Base-by-base conservation (phyloP, 805 yeast genomes). In the Tetrapisispora pingtungensis region DNA sequence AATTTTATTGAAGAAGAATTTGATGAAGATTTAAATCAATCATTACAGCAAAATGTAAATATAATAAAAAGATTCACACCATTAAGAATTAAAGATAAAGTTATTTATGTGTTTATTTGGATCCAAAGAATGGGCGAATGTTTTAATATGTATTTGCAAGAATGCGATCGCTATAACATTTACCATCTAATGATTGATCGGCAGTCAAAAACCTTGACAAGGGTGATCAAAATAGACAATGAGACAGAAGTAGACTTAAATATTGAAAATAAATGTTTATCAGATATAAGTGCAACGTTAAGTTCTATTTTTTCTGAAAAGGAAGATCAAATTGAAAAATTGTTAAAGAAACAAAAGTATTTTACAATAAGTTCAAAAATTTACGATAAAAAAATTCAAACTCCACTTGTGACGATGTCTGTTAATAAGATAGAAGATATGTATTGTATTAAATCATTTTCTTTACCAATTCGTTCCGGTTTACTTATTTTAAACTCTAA, bases 381-480 rank as follows among this genome's bases (percentile, higher is more conserved):
- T 1, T n/a, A 18, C 18, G 33, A 27, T 17, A 26, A 15, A 67
- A 63, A 33, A 24, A 35, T 12, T 10, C 69, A 67, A 54, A 68
- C 75, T 14, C 88, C 89, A 0, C 78, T 84, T 66, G 87, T 87
- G 0, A 15, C 14, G 19, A 67, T 77, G 10, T 71, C 82, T 0
- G 74, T 81, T 1, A 73, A 70, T 37, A 51, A 77, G 15, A 77
- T 73, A 40, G 66, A 69, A 35, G 69, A 65, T 18, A 61, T 66
- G 20, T 52, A 63, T 0, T 73, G 78, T 50, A 55, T 83, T 42
- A 78, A 80, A 50, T 69, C 82, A 13, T 85, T 80, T 54, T 69
- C 85, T 0, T 60, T 84, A 52, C 94, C 93, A 0, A 81, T 82
- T 58, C 82, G 84, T 49, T 86, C 93, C 1, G 94, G 94, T 20